These are phyloP conservation scores for Tolypocladium ovalisporum DNA, from an alignment of 2,329 filamentous ascomycete genomes.

Conservation along the genomic window DNA sequence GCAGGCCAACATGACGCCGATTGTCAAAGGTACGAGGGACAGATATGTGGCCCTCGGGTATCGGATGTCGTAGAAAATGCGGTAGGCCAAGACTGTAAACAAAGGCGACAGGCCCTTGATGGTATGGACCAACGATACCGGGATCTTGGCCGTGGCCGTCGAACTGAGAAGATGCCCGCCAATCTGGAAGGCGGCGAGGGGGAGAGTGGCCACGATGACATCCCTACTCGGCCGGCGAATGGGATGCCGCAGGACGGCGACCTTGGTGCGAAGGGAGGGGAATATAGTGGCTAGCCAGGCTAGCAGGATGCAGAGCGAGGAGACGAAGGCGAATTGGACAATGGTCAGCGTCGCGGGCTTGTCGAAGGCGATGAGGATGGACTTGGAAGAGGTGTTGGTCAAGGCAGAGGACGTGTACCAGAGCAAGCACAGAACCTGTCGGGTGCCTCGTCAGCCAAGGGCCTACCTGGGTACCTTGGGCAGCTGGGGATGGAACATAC, in stretches of 20 bases:
- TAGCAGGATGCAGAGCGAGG: conserved; percentile 72
- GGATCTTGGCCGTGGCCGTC: conserved; percentile 86
- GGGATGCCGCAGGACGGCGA: conserved; percentile 74
- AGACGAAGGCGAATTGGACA: conserved; percentile 88
- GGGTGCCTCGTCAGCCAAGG: background rate
- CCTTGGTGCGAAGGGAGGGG: conserved; percentile 54
- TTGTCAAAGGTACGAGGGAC: conserved; percentile 78
- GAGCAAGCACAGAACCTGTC: conserved; percentile 68
- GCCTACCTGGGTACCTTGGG: background rate
- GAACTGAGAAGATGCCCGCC: conserved; percentile 89
- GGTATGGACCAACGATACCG: conserved; percentile 93
- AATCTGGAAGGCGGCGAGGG: conserved; percentile 85
- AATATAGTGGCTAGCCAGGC: conserved; percentile 66
- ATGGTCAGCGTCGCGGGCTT: conserved; percentile 87
- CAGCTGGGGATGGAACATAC: conserved; percentile 38
- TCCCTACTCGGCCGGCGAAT: conserved; percentile 73
- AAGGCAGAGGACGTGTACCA: conserved; percentile 96
- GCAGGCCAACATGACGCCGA: conserved; percentile 94
- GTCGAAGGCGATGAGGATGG: conserved; percentile 83
- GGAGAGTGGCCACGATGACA: conserved; percentile 78
- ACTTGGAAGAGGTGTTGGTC: conserved; percentile 96
- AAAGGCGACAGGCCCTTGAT: conserved; percentile 96
- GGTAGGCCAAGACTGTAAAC: conserved; percentile 90
- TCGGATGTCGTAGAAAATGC: conserved; percentile 75
- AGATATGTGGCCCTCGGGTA: conserved; percentile 83